Evolutionary conservation across 2,329 filamentous ascomycete species (phyloP), one percentile per base, ranked within the genome.

Genomic region (Botrytis porri): DNA sequence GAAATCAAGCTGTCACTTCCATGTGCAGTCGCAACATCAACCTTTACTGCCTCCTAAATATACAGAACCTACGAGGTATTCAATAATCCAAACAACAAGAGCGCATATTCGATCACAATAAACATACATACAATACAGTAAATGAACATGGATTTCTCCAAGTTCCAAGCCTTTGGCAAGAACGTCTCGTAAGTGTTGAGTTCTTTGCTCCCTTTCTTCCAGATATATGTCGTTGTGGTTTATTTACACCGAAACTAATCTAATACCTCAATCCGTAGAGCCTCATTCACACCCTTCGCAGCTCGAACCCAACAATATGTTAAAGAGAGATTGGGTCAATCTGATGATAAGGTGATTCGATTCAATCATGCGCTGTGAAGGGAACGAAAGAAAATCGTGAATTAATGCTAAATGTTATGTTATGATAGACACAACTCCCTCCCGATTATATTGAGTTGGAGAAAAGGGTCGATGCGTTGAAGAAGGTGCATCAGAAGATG

Each of bases 371-470:
- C 57, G 59, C 45, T 57, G 51, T 29, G 51, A 4, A 57, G 16
- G n/a, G 51, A 39, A 18, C 39, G 43, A n/a, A 35, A 37, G 48
- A 35, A 43, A 62, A 22, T 39, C 57, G 57, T 45, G 41, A 61
- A 70, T 45, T 41, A 70, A 70, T 62, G 16, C 22, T 51, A 57
- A 57, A 57, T 57, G 51, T 57, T 57, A 29, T 57, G n/a, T 57
- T n/a, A 57, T 51, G 73, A n/a, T 74, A 97, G 94, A 99, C 96
- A 76, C 92, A 98, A 85, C 93, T 99, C 61, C 96, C 96, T 63
- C 92, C 95, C 78, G 96, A 98, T 84, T 99, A 99, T 84, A 93
- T 98, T 82, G 95, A 98, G 84, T 92, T 99, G 75, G 96, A 99
- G 89, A 98, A 98, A 89, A 92, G 95, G 77, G 94, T 98, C 80